Base-by-base conservation (phyloP, 345 rosid species). In the Moricandia arvensis region DNA sequence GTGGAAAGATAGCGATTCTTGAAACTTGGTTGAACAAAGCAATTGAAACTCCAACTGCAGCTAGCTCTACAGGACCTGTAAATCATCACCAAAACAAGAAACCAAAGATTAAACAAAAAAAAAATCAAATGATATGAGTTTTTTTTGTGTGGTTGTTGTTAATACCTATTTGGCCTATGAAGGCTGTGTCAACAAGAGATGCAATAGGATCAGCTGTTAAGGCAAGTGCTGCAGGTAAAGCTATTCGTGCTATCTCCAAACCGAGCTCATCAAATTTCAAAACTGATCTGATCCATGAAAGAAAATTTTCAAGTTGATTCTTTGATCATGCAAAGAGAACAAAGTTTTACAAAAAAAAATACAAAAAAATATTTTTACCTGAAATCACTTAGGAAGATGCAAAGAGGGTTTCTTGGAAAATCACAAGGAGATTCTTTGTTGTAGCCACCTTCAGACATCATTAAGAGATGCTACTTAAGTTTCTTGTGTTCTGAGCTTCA, bases 1-100 rank as follows among this genome's bases (percentile, higher is more conserved):
- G 93, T 0, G 99, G 99, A 78, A 95, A 95, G 54, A 92, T 90
- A 3, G 98, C 96, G 49, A 95, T 87, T 69, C 97, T 89, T 2
- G 99, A 92, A 63, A 92, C 89, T 87, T 92, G 98, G 83, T 89
- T 95, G 82, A 95, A 90, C 51, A 95, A 80, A 35, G 98, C 98
- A 80, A 95, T 89, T 3, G 99, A 87, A 63, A 92, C 96, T 65
- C 99, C 99, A 11, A 92, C 98, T 30, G 99, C 99, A 34, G 97
- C 99, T 1, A 88, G 96, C 85, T 95, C 97, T 58, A 88, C 85
- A 7, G 97, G 83, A 81, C 99, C 99, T 92, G 75, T 65, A 63
- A 1, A 31, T 16, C 59, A 68, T 63, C 49, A 54, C 31, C 62
- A 66, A 26, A 45, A 54, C 70, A 73, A 35, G 6, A 11, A 16